Evolutionary conservation across 192 early-diverging fungal genomes (phyloP).

Genomic region (Funneliformis geosporum): DNA sequence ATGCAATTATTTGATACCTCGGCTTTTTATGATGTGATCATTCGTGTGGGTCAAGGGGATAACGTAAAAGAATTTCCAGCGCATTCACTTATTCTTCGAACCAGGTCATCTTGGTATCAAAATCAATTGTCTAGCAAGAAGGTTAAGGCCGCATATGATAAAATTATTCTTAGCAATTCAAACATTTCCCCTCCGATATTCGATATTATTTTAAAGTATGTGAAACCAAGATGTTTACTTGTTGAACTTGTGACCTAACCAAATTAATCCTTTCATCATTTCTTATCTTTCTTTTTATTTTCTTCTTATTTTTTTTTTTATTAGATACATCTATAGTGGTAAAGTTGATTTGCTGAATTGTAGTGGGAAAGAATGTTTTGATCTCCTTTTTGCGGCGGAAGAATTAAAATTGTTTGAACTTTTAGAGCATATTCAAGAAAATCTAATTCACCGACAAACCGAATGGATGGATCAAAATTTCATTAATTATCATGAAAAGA

Average conservation of each 20-base stretch:
- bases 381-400: slow-evolving; percentile 15
- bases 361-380: not conserved
- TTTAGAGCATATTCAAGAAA: slow-evolving; percentile 14
- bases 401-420: slow-evolving; percentile 4
- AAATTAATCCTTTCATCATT: not conserved
- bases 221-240: not conserved
- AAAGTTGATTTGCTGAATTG: slow-evolving; percentile 21
- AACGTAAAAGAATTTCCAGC: not conserved
- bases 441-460: not conserved
- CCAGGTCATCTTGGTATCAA: not conserved
- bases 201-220: slow-evolving; percentile 17
- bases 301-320: not conserved
- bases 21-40: slow-evolving; percentile 12
- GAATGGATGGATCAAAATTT: slow-evolving; percentile 23
- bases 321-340: slow-evolving; percentile 9
- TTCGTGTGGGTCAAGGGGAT: not conserved
- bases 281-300: not conserved
- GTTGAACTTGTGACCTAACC: not conserved
- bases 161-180: not conserved
- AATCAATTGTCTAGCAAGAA: not conserved
- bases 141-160: not conserved
- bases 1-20: not conserved
- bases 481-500: not conserved
- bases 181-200: slow-evolving; percentile 9
- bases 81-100: slow-evolving; percentile 21